Evolutionary conservation across 768 basidiomycete species (phyloP).

Genomic region (Boletus vermiculosoides): DNA sequence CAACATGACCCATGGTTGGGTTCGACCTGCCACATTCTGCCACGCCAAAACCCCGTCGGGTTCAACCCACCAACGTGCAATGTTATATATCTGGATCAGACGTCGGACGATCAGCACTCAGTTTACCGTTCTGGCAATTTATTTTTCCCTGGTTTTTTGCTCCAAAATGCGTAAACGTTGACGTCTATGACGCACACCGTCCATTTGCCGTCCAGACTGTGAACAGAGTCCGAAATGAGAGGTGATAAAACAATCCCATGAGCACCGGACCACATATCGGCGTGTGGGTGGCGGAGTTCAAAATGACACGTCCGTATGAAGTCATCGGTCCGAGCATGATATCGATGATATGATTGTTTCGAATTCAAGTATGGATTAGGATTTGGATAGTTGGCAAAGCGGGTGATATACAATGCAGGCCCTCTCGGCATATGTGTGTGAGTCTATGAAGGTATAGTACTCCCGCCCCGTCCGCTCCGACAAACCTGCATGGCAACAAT

Average conservation of each 20-base stretch:
- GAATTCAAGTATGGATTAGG: conserved; percentile 3
- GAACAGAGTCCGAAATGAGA: conserved; percentile 21
- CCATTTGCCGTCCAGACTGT: background rate
- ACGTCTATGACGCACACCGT: background rate
- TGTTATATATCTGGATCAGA: conserved; percentile 20
- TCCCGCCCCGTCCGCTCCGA: conserved; percentile 17
- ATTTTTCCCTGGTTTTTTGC: background rate
- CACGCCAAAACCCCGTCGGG: background rate
- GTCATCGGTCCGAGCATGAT: conserved; percentile 26
- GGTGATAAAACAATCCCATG: background rate
- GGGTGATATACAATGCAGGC: conserved; percentile 30
- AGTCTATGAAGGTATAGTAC: conserved; percentile 25
- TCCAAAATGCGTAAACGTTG: background rate
- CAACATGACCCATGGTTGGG: background rate
- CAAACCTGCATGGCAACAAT: conserved; percentile 25
- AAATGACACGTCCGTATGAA: conserved; percentile 14
- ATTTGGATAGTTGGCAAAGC: background rate
- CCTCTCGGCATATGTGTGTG: conserved; percentile 15
- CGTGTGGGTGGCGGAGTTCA: conserved; percentile 8
- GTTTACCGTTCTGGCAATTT: conserved; percentile 4
- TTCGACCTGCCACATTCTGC: background rate
- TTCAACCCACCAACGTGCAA: background rate
- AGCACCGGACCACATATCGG: background rate
- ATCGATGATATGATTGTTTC: background rate
- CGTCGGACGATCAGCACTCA: conserved; percentile 14